Conservation (phyloP, 2,329 filamentous ascomycete species). For the Neofusicoccum laricinum region DNA sequence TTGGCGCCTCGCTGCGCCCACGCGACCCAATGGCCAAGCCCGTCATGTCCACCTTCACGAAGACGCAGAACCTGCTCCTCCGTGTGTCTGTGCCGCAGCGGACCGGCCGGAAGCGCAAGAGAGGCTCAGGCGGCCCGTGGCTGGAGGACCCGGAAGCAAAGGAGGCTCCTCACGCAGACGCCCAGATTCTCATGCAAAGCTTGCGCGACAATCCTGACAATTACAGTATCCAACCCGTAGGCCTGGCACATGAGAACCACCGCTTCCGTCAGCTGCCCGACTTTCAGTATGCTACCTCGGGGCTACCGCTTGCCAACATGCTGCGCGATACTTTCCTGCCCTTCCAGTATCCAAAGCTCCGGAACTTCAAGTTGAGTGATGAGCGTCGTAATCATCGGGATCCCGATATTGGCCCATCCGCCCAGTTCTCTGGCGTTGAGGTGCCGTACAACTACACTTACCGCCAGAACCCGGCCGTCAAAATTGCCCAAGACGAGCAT, state of each 20-base stretch:
- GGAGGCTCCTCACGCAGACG: conserved; percentile 11
- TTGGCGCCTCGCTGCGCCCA: conserved; percentile 73
- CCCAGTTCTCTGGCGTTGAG: conserved; percentile 70
- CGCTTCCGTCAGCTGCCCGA: conserved; percentile 84
- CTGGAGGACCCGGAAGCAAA: conserved; percentile 15
- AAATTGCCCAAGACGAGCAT: conserved; percentile 55
- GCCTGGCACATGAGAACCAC: conserved; percentile 75
- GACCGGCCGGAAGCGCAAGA: conserved; percentile 81
- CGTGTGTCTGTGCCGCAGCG: conserved; percentile 83
- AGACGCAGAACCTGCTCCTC: conserved; percentile 79
- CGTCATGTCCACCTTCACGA: conserved; percentile 70
- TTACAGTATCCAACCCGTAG: conserved; percentile 69
- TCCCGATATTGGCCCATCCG: conserved; percentile 73
- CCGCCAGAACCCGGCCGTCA: conserved; percentile 79
- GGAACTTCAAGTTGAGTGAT: conserved; percentile 56
- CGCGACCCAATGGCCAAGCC: conserved; percentile 77
- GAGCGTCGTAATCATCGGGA: conserved; percentile 54
- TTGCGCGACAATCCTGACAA: conserved; percentile 67
- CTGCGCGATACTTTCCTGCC: conserved; percentile 70
- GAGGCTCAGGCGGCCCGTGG: conserved; percentile 69
- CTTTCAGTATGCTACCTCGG: conserved; percentile 74
- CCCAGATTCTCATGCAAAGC: conserved; percentile 54
- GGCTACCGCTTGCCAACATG: conserved; percentile 66
- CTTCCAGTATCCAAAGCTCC: conserved; percentile 61
- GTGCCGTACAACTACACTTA: conserved; percentile 75